Conservation (phyloP, 2,329 filamentous ascomycete species). For the Fusarium longipes region DNA sequence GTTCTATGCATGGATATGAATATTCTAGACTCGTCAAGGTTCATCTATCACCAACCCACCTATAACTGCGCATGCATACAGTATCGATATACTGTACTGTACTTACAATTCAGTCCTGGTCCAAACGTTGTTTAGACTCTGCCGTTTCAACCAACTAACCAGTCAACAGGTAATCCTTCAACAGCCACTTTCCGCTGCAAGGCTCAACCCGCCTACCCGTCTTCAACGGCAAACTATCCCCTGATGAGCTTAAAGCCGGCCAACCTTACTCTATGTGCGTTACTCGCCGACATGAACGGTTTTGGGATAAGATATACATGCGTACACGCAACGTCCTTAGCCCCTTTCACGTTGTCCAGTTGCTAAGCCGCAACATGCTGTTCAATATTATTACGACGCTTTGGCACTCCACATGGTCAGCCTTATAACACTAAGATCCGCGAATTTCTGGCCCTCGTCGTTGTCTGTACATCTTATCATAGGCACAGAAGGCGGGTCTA, state of each 20-base stretch:
- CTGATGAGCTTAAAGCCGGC: not conserved
- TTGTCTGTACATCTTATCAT: not conserved
- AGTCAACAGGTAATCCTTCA: not conserved
- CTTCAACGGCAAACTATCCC: not conserved
- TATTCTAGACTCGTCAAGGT: not conserved
- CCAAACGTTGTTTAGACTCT: not conserved
- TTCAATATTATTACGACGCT: not conserved
- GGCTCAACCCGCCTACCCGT: too few relatives aligned
- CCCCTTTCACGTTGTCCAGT: not conserved
- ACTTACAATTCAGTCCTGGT: not conserved
- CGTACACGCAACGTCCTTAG: not conserved
- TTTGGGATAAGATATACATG: not conserved
- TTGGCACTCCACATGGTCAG: not conserved
- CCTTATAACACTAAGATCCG: not conserved
- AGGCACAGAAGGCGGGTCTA: not conserved
- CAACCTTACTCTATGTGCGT: not conserved
- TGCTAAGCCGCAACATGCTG: not conserved
- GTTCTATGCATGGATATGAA: constrained; percentile 3
- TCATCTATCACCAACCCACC: not conserved
- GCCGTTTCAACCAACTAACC: not conserved
- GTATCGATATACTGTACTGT: not conserved
- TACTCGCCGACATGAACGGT: not conserved
- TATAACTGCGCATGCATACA: not conserved
- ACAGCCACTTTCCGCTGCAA: not conserved
- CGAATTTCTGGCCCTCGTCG: not conserved